Evolutionary conservation across 495 filamentous ascomycete genomes (phyloP).

Genomic region (Chaetomium fimeti): DNA sequence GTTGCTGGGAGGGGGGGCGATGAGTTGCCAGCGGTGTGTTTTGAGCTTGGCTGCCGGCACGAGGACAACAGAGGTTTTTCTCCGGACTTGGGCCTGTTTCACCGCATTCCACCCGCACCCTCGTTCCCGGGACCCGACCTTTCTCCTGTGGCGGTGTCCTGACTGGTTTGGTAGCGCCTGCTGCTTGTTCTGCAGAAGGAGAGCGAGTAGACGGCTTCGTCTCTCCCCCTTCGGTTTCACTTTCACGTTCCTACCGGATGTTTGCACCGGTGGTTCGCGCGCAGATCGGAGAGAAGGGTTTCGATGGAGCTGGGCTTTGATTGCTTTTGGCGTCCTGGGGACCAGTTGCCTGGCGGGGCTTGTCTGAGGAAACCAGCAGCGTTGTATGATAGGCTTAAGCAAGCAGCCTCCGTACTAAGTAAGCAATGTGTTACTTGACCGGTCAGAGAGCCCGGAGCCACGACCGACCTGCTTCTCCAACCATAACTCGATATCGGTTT

Average conservation of each 20-base stretch:
- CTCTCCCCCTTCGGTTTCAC: not conserved
- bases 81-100: constrained; percentile 4
- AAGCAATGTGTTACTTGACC: not conserved
- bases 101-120: not conserved
- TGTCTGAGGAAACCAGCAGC: not conserved
- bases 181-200: not conserved
- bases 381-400: not conserved
- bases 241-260: not conserved
- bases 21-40: too few relatives aligned
- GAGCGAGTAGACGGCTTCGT: not conserved
- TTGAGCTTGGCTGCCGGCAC: constrained; percentile 26
- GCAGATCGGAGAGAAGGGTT: not conserved
- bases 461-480: not conserved
- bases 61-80: constrained; percentile 38
- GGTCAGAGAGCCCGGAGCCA: not conserved
- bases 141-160: not conserved
- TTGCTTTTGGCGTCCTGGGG: not conserved
- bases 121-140: constrained; percentile 17
- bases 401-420: not conserved
- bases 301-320: not conserved
- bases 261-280: not conserved
- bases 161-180: not conserved
- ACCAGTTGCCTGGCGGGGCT: not conserved
- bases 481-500: not conserved
- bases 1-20: too few relatives aligned